Evolutionary conservation across 2,329 filamentous ascomycete species (phyloP).

Genomic region (Exserohilum rostratum): DNA sequence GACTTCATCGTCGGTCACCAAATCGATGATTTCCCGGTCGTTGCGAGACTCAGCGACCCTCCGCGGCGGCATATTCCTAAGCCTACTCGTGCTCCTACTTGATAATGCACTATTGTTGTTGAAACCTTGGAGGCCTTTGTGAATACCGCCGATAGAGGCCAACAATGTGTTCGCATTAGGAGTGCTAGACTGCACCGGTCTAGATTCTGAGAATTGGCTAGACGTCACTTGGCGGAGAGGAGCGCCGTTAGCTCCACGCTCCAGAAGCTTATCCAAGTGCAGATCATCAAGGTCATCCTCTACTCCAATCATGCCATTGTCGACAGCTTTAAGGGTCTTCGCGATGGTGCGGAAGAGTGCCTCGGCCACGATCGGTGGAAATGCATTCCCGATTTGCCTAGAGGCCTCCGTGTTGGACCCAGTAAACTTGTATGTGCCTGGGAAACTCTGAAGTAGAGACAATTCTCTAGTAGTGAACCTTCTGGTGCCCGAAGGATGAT

Average conservation of each 20-base stretch:
- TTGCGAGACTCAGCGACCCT: too few species aligned
- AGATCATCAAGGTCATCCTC: constrained; percentile 34
- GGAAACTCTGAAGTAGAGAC: constrained; percentile 27
- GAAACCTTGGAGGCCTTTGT: background rate
- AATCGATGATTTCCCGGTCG: background rate
- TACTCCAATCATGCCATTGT: constrained; percentile 29
- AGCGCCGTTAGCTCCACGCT: background rate
- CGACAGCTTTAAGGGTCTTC: constrained; percentile 31
- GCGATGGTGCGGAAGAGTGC: constrained; percentile 7
- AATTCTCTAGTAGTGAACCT: constrained; percentile 28
- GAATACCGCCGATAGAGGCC: too few species aligned
- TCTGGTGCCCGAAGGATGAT: constrained; percentile 22
- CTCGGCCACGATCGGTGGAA: constrained; percentile 24
- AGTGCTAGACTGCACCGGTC: background rate
- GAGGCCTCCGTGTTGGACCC: constrained; percentile 9
- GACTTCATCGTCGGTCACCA: background rate
- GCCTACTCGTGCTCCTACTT: too few species aligned
- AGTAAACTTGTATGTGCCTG: constrained; percentile 13
- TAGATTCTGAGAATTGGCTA: background rate
- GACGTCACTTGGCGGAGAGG: background rate
- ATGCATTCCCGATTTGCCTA: constrained; percentile 33
- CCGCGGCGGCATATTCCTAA: too few species aligned
- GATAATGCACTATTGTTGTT: background rate
- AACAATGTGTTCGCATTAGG: too few species aligned
- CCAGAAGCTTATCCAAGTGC: background rate